phyloP scores from a whole-genome alignment of 2,329 filamentous ascomycete genomes.

The Sporothrix curviconia region DNA sequence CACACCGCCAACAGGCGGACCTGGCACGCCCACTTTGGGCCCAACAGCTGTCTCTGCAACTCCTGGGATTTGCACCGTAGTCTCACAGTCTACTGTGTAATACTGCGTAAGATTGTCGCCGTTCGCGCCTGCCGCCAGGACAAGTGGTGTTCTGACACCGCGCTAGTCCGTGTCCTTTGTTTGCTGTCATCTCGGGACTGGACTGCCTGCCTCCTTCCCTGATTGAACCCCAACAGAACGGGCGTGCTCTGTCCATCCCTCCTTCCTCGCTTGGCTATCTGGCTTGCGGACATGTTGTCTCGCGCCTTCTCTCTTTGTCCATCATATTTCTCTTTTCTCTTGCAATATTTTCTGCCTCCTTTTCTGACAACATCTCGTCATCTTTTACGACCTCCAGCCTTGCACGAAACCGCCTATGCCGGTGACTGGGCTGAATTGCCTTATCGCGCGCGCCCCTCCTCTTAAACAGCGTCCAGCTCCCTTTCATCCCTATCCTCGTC shows the following conservation, averaged over 20 bases:
- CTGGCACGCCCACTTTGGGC: not conserved
- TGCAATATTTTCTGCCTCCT: not conserved
- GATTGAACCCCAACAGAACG: not conserved
- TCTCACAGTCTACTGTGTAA: too few species aligned
- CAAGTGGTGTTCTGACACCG: not conserved
- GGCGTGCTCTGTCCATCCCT: not conserved
- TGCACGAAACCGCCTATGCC: not conserved
- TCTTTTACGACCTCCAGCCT: not conserved
- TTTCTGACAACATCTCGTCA: not conserved
- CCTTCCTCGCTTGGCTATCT: too few species aligned
- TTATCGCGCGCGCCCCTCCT: conserved; percentile 4
- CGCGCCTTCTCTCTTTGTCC: not conserved
- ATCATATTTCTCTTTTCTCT: not conserved
- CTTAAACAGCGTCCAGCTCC: not conserved
- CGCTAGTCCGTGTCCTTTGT: not conserved
- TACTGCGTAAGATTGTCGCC: not conserved
- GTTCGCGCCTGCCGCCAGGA: not conserved
- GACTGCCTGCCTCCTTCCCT: not conserved
- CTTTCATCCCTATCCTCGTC: not conserved
- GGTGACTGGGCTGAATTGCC: not conserved
- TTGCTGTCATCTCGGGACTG: conserved; percentile 4
- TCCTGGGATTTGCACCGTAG: too few species aligned
- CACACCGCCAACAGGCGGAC: not conserved
- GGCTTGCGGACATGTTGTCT: not conserved
- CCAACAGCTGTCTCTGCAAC: too few species aligned